phyloP scores from a whole-genome alignment of 306 rosid species.

The Citrullus colocynthis region DNA sequence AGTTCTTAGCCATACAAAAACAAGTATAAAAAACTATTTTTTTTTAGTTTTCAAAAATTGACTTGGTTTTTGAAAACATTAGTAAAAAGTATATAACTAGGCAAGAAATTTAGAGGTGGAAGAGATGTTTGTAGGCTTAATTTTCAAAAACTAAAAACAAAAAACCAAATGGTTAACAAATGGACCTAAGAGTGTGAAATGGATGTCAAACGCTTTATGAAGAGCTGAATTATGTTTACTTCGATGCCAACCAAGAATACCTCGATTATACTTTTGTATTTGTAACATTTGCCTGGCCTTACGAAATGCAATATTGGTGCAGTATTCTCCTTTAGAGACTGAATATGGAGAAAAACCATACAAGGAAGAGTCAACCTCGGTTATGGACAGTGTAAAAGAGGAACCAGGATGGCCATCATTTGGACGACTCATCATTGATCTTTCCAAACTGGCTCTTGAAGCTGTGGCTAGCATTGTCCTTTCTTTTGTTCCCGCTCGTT shows the following conservation, averaged over 20 bases:
- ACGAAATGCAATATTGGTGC: constrained; percentile 14
- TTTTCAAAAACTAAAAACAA: too few relatives aligned
- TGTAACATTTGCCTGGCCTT: constrained; percentile 9
- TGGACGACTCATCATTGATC: constrained; percentile 64
- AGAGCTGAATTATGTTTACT: background rate
- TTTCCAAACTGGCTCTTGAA: constrained; percentile 65
- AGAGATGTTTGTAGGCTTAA: too few relatives aligned
- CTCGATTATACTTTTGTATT: background rate
- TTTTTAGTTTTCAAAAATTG: too few relatives aligned
- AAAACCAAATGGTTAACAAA: too few relatives aligned
- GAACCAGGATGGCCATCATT: constrained; percentile 97
- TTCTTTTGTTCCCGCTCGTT: constrained; percentile 47
- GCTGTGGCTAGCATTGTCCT: constrained; percentile 32
- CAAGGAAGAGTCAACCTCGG: constrained; percentile 26
- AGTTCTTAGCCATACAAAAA: too few relatives aligned
- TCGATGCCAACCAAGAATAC: background rate
- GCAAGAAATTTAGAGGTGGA: too few relatives aligned
- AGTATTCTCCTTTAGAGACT: constrained; percentile 25
- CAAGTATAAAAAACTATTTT: too few relatives aligned
- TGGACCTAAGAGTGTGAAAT: background rate
- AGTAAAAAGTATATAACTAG: too few relatives aligned
- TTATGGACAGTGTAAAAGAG: constrained; percentile 46
- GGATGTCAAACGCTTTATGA: background rate
- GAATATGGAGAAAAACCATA: constrained; percentile 38
- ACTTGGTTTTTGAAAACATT: too few relatives aligned